These are phyloP conservation scores for Sugiyamaella valdiviana DNA, from an alignment of 805 yeast species.

Conservation along the genomic window DNA sequence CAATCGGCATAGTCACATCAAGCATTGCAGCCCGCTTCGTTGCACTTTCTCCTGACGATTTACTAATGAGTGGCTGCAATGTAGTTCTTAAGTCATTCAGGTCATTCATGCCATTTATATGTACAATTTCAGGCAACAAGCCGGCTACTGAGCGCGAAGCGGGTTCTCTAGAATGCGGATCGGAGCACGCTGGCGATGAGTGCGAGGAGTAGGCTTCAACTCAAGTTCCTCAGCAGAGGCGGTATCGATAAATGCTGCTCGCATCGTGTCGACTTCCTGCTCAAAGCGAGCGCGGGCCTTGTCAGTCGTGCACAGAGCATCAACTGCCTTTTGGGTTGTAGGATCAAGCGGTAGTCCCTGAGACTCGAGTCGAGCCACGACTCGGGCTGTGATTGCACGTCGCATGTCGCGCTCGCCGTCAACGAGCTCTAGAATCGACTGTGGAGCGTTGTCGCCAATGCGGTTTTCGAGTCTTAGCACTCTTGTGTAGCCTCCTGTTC, in stretches of 20 bases:
- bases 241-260: slow-evolving; percentile 37
- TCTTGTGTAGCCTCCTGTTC: slow-evolving; percentile 82
- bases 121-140: background rate
- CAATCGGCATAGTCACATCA: no score
- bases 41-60: no score
- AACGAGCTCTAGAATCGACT: slow-evolving; percentile 80
- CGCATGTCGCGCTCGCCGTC: slow-evolving; percentile 68
- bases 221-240: slow-evolving; percentile 9
- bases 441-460: slow-evolving; percentile 83
- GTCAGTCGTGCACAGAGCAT: slow-evolving; percentile 42
- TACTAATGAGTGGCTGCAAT: no score
- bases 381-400: slow-evolving; percentile 71
- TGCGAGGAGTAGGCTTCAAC: slow-evolving; percentile 3
- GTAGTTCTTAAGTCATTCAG: background rate
- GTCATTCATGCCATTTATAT: slow-evolving; percentile 1
- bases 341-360: slow-evolving; percentile 50
- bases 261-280: slow-evolving; percentile 55
- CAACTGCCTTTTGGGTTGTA: slow-evolving; percentile 52
- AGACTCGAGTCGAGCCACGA: slow-evolving; percentile 71
- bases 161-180: slow-evolving; percentile 18
- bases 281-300: slow-evolving; percentile 51
- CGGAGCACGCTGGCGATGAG: slow-evolving; percentile 10
- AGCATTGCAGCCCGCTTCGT: no score
- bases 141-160: background rate
- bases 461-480: slow-evolving; percentile 79